phyloP scores from a whole-genome alignment of 305 asterid species.

The Nicotiana rustica region DNA sequence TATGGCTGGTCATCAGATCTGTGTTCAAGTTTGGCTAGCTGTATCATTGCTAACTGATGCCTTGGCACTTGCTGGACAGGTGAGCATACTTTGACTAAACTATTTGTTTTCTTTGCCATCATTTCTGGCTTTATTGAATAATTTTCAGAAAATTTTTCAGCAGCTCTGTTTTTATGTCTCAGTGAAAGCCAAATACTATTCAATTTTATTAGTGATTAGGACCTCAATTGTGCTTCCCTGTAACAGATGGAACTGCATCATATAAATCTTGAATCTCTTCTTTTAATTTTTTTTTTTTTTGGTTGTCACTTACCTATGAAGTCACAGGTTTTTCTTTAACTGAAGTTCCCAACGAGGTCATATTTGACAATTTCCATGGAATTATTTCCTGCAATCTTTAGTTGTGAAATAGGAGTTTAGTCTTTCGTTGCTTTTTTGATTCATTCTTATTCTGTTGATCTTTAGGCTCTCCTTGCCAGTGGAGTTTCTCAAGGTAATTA shows the following conservation, averaged over 20 bases:
- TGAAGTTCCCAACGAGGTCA: neutral
- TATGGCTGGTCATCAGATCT: conserved; percentile 94
- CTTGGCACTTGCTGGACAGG: conserved; percentile 98
- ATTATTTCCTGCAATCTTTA: conserved; percentile 17
- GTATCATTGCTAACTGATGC: conserved; percentile 94
- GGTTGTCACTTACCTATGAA: conserved; percentile 17
- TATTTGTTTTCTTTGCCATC: neutral
- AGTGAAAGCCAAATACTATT: neutral
- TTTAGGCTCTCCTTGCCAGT: conserved; percentile 86
- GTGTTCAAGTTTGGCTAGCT: conserved; percentile 94
- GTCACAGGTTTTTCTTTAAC: neutral
- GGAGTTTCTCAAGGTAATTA: conserved; percentile 86
- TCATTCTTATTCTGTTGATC: conserved; percentile 37
- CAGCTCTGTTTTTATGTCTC: neutral
- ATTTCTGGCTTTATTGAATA: conserved; percentile 28
- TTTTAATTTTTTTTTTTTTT: neutral
- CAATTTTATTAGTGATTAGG: conserved; percentile 7
- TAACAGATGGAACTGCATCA: neutral
- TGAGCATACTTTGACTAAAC: conserved; percentile 37
- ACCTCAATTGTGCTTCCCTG: conserved; percentile 7
- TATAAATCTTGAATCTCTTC: conserved; percentile 8
- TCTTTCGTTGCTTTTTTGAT: conserved; percentile 9
- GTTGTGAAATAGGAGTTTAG: neutral
- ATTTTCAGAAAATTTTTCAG: neutral
- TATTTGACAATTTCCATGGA: neutral